Conservation (phyloP, 768 basidiomycete genomes). For the Mycena rebaudengoi region DNA sequence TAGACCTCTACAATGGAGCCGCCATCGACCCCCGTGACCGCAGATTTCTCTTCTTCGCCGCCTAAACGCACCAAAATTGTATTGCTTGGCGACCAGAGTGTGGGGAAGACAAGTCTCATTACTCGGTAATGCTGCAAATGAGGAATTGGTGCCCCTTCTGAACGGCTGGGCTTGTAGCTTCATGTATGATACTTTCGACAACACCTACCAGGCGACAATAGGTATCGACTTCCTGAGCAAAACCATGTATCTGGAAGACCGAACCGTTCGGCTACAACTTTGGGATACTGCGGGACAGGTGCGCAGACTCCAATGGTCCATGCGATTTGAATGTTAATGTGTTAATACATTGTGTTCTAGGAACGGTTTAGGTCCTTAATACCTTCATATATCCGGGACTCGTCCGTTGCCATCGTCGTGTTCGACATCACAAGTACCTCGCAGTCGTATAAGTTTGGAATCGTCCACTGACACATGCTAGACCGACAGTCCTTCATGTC, state of each 20-base stretch:
- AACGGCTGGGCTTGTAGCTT: slow-evolving; percentile 59
- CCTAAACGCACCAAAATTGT: slow-evolving; percentile 97
- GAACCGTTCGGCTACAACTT: slow-evolving; percentile 95
- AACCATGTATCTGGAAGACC: slow-evolving; percentile 99
- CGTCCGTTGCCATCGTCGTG: slow-evolving; percentile 97
- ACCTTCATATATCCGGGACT: slow-evolving; percentile 98
- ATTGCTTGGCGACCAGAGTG: slow-evolving; percentile 95
- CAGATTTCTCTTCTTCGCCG: slow-evolving; percentile 88
- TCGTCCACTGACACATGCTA: slow-evolving; percentile 40
- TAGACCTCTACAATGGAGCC: slow-evolving; percentile 19
- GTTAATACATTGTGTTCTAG: slow-evolving; percentile 46
- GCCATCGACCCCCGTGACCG: slow-evolving; percentile 66
- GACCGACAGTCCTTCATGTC: slow-evolving; percentile 98
- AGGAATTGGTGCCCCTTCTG: slow-evolving; percentile 12
- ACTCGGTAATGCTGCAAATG: slow-evolving; percentile 68
- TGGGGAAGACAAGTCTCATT: slow-evolving; percentile 98
- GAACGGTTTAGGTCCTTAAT: slow-evolving; percentile 98
- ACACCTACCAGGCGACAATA: slow-evolving; percentile 97
- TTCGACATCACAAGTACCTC: slow-evolving; percentile 97
- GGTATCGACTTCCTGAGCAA: slow-evolving; percentile 99
- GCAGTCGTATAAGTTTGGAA: slow-evolving; percentile 38
- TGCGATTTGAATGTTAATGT: not conserved
- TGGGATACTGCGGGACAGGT: slow-evolving; percentile 99
- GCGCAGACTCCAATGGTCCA: slow-evolving; percentile 24
- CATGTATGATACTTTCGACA: slow-evolving; percentile 99